A percentile compares a stretch with the other conserved stretches of the same genome.
phyloP scores from a whole-genome alignment of 371 early-diverging fungal genomes.

The Aphelidium insulamus region DNA sequence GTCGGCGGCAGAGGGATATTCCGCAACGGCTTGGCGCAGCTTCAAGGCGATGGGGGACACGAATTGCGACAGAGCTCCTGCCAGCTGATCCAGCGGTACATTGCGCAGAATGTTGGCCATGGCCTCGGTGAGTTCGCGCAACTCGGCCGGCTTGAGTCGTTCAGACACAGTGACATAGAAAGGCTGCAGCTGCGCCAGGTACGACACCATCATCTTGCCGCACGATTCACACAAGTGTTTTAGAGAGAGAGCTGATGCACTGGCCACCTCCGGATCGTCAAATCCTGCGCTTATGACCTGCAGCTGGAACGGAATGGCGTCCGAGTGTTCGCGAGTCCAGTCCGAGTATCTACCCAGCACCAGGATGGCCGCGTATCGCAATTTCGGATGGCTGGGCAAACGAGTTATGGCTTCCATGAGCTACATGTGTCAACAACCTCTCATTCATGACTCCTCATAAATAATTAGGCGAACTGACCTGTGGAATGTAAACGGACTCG shows the following conservation, averaged over 20 bases:
- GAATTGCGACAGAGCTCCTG: conserved; percentile 49
- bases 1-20: conserved; percentile 3
- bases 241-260: conserved; percentile 68
- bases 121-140: conserved; percentile 62
- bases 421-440: conserved; percentile 53
- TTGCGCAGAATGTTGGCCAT: conserved; percentile 63
- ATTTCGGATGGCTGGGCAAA: conserved; percentile 67
- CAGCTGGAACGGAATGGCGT: conserved; percentile 70
- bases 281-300: conserved; percentile 68
- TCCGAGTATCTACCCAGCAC: conserved; percentile 82
- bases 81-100: conserved; percentile 32
- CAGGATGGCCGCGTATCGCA: conserved; percentile 81
- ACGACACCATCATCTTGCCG: conserved; percentile 41
- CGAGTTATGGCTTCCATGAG: conserved; percentile 69
- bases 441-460: conserved; percentile 33
- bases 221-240: conserved; percentile 75
- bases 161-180: conserved; percentile 44
- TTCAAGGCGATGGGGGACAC: conserved; percentile 58
- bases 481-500: too few species aligned
- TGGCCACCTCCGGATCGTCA: conserved; percentile 53
- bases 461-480: too few species aligned
- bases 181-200: conserved; percentile 42
- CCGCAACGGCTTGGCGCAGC: conserved; percentile 12
- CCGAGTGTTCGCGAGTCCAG: conserved; percentile 74
- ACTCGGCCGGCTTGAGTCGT: conserved; percentile 39